Percentiles rank a stretch among this genome's conserved stretches.
These are phyloP conservation scores for Trypanosoma mega DNA, from an alignment of 208 protist genomes.

Conservation along the genomic window DNA sequence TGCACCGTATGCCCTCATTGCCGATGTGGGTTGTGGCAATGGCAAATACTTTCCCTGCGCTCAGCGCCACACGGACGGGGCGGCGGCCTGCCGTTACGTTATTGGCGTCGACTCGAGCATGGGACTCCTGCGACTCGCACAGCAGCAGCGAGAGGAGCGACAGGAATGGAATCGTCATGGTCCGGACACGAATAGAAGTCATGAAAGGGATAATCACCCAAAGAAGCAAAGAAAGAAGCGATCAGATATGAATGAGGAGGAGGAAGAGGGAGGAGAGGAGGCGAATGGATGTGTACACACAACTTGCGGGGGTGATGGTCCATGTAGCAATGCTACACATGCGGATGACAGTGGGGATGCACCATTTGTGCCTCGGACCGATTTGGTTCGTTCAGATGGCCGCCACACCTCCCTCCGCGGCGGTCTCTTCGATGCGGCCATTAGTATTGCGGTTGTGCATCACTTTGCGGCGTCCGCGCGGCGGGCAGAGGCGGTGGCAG, in stretches of 20 bases:
- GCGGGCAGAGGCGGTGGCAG: conserved; percentile 44
- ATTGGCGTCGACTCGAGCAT: conserved; percentile 68
- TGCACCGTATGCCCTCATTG: conserved; percentile 58
- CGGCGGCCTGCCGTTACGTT: conserved; percentile 42
- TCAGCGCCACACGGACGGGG: conserved; percentile 16
- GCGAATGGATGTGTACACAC: no score
- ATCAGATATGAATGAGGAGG: no score
- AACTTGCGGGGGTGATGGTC: no score
- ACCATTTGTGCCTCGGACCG: conserved; percentile 43
- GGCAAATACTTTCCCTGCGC: conserved; percentile 81
- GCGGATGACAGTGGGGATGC: no score
- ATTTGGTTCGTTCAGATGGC: conserved; percentile 67
- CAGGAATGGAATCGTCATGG: no score
- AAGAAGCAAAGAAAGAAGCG: no score
- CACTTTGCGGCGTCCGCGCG: conserved; percentile 72
- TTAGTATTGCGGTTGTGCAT: conserved; percentile 91
- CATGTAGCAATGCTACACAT: no score
- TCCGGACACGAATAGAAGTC: no score
- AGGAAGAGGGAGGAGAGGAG: no score
- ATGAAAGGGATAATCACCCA: no score
- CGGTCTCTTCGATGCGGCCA: conserved; percentile 70
- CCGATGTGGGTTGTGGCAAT: conserved; percentile 88
- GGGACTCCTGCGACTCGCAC: conserved; percentile 57
- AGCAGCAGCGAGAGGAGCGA: conserved; percentile 39
- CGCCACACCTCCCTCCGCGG: conserved; percentile 55